Base-by-base conservation (phyloP, 371 early-diverging fungal genomes). In the Zancudomyces culisetae region DNA sequence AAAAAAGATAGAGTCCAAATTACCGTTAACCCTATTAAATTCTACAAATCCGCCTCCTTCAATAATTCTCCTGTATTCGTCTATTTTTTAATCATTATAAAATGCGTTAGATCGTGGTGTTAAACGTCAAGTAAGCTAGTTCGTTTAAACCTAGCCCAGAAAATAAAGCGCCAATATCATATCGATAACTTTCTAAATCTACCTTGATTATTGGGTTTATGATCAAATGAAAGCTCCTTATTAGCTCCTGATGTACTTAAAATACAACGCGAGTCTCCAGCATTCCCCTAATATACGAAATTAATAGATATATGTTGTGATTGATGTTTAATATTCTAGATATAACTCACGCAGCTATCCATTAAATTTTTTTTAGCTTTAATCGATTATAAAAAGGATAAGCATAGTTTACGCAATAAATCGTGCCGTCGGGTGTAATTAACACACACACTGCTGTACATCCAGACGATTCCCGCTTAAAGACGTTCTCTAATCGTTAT, bases 1-100 rank as follows among this genome's bases (percentile, higher is more conserved):
- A 49, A 13, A 18, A 10, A 35, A 8, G 21, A 23, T 2, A 30
- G n/a, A n/a, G n/a, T n/a, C n/a, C n/a, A 20, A 18, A 13, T 27
- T 29, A 55, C 96, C 97, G 69, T 96, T 96, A 35, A 96, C 95
- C 24, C 97, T 79, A 3, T 88, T 89, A 71, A 78, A 86, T 59
- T 93, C 90, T 29, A 96, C 91, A 74, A 83, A 88, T 2, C 95
- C 92, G 50, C 95, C 97, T 23, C 89, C 93, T 2, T 72, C 74
- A 39, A 62, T 62, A 61, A 96, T 96, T 35, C 97, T 76, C 43
- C 70, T 70, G 20, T 73, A 64, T 68, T 96, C 97, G 41, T 68
- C 50, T 49, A 49, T 29, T n/a, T n/a, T n/a, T n/a, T n/a, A n/a
- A n/a, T n/a, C n/a, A n/a, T n/a, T n/a, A n/a, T n/a, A n/a, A n/a